A percentile compares a stretch with the other conserved stretches of the same genome.
Evolutionary conservation across 2,329 filamentous ascomycete genomes (phyloP).

Genomic region (Rugonectria rugulosa): DNA sequence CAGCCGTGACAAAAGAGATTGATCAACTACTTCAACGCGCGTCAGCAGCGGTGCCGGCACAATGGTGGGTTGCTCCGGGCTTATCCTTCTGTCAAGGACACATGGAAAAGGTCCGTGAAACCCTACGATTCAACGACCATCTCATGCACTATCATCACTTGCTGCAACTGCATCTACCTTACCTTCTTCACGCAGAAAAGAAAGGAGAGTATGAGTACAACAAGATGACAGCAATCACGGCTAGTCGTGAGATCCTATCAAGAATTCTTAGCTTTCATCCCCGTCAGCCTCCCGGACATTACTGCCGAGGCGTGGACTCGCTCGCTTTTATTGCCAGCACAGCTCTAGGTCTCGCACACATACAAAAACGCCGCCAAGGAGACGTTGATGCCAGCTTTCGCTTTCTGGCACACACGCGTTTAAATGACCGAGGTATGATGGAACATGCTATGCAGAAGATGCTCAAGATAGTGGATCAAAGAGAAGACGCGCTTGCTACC

Average conservation of each 20-base stretch:
- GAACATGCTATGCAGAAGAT: conserved; percentile 47
- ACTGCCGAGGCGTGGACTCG: conserved; percentile 58
- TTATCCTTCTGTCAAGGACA: conserved; percentile 22
- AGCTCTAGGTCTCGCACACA: conserved; percentile 57
- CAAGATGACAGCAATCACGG: conserved; percentile 51
- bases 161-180: conserved; percentile 62
- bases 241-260: conserved; percentile 58
- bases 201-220: conserved; percentile 53
- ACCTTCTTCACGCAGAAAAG: conserved; percentile 52
- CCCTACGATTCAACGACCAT: conserved; percentile 51
- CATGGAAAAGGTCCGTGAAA: conserved; percentile 39
- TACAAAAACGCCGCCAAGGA: conserved; percentile 36
- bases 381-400: conserved; percentile 26
- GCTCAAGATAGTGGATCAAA: conserved; percentile 42
- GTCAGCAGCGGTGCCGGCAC: conserved; percentile 47
- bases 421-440: conserved; percentile 51
- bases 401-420: conserved; percentile 51
- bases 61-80: conserved; percentile 57
- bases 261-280: conserved; percentile 55
- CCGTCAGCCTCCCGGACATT: conserved; percentile 49
- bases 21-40: conserved; percentile 56
- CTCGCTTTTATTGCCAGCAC: conserved; percentile 57
- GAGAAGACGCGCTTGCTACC: conserved; percentile 48
- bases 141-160: conserved; percentile 59
- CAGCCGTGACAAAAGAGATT: conserved; percentile 48